phyloP scores from a whole-genome alignment of 768 basidiomycete genomes.

The Lentinula detonsa region DNA sequence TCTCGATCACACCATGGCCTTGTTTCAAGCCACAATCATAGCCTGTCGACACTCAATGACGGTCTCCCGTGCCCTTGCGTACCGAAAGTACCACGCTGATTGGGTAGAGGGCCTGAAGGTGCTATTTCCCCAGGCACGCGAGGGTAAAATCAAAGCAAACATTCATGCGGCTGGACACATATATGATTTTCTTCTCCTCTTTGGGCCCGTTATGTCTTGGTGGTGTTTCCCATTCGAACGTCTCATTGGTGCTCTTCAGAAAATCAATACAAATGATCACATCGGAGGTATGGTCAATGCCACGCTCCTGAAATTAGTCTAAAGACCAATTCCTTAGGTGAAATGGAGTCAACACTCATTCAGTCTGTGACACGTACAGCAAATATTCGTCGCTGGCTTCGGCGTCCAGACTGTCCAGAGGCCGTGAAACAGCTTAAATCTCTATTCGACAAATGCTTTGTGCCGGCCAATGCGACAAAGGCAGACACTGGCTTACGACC shows the following conservation, averaged over 20 bases:
- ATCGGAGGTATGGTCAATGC: slow-evolving; percentile 13
- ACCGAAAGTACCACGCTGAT: neutral
- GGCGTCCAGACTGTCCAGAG: slow-evolving; percentile 12
- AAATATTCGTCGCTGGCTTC: slow-evolving; percentile 12
- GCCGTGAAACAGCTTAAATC: slow-evolving; percentile 15
- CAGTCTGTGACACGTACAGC: neutral
- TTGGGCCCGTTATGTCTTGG: slow-evolving; percentile 18
- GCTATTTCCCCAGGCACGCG: slow-evolving; percentile 10
- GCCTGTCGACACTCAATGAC: slow-evolving; percentile 11
- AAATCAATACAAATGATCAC: slow-evolving; percentile 21
- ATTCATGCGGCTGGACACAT: slow-evolving; percentile 24
- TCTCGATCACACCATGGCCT: slow-evolving; percentile 19
- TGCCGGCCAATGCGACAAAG: neutral
- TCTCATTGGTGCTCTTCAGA: slow-evolving; percentile 29
- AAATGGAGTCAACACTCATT: neutral
- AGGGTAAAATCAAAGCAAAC: slow-evolving; percentile 13
- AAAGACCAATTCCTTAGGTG: slow-evolving; percentile 5
- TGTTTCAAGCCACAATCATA: slow-evolving; percentile 16
- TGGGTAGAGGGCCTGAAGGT: slow-evolving; percentile 11
- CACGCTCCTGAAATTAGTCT: neutral
- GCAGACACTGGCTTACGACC: neutral
- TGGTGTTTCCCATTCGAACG: slow-evolving; percentile 33
- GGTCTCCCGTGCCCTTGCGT: neutral
- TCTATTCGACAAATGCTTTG: slow-evolving; percentile 14
- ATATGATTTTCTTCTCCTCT: slow-evolving; percentile 17